Percentiles rank a stretch among this genome's conserved stretches.
Conservation (phyloP, 2,329 filamentous ascomycete genomes). For the Orbilia ellipsospora region DNA sequence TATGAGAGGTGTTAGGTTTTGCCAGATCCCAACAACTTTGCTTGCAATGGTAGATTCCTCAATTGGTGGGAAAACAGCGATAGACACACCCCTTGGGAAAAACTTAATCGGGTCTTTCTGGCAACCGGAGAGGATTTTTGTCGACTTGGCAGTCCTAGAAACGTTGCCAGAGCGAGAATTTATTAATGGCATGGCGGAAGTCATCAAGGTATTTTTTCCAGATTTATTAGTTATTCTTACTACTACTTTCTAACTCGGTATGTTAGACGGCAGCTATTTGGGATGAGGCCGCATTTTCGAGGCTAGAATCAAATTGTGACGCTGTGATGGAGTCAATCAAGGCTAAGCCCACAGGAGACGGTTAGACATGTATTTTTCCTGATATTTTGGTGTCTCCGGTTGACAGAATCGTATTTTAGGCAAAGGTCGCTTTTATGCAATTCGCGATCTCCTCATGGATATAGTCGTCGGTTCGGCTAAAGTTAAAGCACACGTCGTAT, state of each 20-base stretch:
- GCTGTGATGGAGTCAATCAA: constrained; percentile 79
- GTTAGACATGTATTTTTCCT: constrained; percentile 48
- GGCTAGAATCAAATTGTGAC: constrained; percentile 83
- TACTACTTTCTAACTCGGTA: constrained; percentile 44
- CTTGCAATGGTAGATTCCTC: constrained; percentile 98
- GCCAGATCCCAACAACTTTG: constrained; percentile 94
- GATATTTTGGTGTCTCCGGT: background rate
- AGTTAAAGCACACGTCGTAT: constrained; percentile 94
- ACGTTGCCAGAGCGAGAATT: constrained; percentile 91
- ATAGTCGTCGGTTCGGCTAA: constrained; percentile 90
- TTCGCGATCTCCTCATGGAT: constrained; percentile 76
- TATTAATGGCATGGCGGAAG: constrained; percentile 98
- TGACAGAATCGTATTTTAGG: constrained; percentile 55
- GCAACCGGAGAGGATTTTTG: constrained; percentile 94
- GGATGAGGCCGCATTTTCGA: constrained; percentile 85
- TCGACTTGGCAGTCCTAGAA: constrained; percentile 90
- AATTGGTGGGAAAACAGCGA: constrained; percentile 97
- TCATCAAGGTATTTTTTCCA: constrained; percentile 74
- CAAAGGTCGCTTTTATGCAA: constrained; percentile 73
- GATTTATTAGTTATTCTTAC: background rate
- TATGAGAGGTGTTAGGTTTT: constrained; percentile 95
- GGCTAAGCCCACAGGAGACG: constrained; percentile 67
- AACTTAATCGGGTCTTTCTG: constrained; percentile 96
- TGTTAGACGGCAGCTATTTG: constrained; percentile 90
- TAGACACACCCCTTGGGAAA: constrained; percentile 95